phyloP scores from a whole-genome alignment of 2,329 filamentous ascomycete species.

The Penicillium palitans region DNA sequence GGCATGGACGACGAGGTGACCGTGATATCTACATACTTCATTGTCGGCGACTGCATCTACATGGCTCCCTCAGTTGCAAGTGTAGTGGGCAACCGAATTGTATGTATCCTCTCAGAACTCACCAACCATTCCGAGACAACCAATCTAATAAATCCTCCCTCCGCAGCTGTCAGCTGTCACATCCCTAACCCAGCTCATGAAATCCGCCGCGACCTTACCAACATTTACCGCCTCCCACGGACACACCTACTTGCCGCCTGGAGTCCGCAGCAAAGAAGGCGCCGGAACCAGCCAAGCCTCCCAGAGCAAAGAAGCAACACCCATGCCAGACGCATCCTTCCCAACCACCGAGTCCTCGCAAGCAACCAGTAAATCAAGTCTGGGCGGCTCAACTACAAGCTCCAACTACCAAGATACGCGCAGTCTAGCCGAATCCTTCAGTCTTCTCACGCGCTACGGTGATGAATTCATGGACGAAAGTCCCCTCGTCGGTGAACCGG shows the following conservation, averaged over 20 bases:
- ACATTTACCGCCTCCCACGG: constrained; percentile 60
- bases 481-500: constrained; percentile 63
- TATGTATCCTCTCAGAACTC: constrained; percentile 31
- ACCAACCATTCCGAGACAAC: neutral
- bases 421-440: constrained; percentile 51
- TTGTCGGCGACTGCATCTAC: constrained; percentile 61
- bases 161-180: constrained; percentile 56
- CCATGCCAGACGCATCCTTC: constrained; percentile 41
- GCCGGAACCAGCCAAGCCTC: constrained; percentile 33
- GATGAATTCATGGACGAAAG: constrained; percentile 66
- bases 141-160: constrained; percentile 7
- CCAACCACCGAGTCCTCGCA: constrained; percentile 24
- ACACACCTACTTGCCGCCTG: constrained; percentile 58
- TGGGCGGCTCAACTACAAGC: constrained; percentile 26
- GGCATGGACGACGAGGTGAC: constrained; percentile 52
- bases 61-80: constrained; percentile 63
- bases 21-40: constrained; percentile 59
- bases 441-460: constrained; percentile 54
- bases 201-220: constrained; percentile 54
- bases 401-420: constrained; percentile 39
- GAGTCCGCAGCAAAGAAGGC: constrained; percentile 41
- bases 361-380: constrained; percentile 26
- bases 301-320: constrained; percentile 52
- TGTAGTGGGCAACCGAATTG: constrained; percentile 56
- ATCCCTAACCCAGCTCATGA: constrained; percentile 57